A percentile compares a stretch with the other conserved stretches of the same genome.
Conservation (phyloP, 2,329 filamentous ascomycete genomes). For the Metarhizium humberi region DNA sequence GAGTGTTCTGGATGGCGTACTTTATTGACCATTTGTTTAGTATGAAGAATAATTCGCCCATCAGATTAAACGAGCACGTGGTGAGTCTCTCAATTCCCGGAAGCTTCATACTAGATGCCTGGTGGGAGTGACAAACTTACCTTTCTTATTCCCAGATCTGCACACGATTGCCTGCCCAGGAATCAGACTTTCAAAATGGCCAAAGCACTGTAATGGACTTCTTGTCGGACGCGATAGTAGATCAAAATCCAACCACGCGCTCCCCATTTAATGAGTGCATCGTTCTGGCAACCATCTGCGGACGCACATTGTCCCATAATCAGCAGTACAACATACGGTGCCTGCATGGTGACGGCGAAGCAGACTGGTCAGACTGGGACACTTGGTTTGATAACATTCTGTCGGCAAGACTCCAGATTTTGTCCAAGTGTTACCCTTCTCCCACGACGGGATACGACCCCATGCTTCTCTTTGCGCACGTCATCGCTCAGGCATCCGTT, state of each 20-base stretch:
- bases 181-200: slow-evolving; percentile 24
- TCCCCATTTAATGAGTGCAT: background rate
- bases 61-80: slow-evolving; percentile 20
- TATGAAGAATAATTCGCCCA: slow-evolving; percentile 19
- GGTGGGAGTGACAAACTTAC: background rate
- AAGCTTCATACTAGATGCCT: background rate
- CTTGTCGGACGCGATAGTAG: slow-evolving; percentile 19
- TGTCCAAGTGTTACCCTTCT: background rate
- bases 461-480: background rate
- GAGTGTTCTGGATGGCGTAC: slow-evolving; percentile 32
- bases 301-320: background rate
- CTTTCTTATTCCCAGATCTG: slow-evolving; percentile 17
- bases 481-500: background rate
- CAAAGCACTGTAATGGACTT: slow-evolving; percentile 15
- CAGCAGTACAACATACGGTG: background rate
- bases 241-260: slow-evolving; percentile 10
- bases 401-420: background rate
- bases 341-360: background rate
- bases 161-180: slow-evolving; percentile 25
- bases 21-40: slow-evolving; percentile 26
- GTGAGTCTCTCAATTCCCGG: slow-evolving; percentile 3
- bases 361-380: background rate
- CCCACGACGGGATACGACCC: background rate
- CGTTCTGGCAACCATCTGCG: background rate
- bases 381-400: background rate